phyloP scores from a whole-genome alignment of 306 rosid species.

The Alnus glutinosa region DNA sequence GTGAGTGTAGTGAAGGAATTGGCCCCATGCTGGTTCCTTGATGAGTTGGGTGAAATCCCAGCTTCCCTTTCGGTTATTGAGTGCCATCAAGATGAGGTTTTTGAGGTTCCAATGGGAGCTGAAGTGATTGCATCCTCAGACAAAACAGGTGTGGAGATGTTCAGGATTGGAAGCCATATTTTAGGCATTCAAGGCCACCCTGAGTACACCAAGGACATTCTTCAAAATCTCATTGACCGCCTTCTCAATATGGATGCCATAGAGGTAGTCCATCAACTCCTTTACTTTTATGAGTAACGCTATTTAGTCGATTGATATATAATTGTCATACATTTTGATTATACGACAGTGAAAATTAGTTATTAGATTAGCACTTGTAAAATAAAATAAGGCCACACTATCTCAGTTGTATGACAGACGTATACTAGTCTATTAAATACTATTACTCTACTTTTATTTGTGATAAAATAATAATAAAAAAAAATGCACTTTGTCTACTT shows the following conservation, averaged over 20 bases:
- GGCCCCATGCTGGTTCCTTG: constrained; percentile 15
- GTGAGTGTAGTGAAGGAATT: constrained; percentile 46
- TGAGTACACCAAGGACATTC: constrained; percentile 62
- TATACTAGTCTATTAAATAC: too few species aligned
- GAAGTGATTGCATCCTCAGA: constrained; percentile 60
- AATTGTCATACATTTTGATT: too few species aligned
- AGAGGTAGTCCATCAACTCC: constrained; percentile 32
- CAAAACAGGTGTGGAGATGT: constrained; percentile 70
- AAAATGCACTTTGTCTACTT: background rate
- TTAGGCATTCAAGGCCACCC: constrained; percentile 83
- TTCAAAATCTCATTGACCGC: constrained; percentile 53
- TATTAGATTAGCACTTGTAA: too few species aligned
- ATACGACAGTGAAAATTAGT: too few species aligned
- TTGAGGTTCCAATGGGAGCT: constrained; percentile 63
- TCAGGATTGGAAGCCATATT: constrained; percentile 51
- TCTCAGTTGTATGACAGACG: too few species aligned
- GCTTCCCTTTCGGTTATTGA: constrained; percentile 47
- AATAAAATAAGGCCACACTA: too few species aligned
- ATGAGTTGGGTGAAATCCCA: constrained; percentile 40
- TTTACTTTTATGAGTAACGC: too few species aligned
- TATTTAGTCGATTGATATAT: too few species aligned
- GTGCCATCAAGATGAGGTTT: constrained; percentile 69
- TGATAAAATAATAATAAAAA: background rate
- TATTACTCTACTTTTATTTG: too few species aligned
- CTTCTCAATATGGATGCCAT: constrained; percentile 43